phyloP scores from a whole-genome alignment of 139 green algal species.

The Asterochloris sp. region DNA sequence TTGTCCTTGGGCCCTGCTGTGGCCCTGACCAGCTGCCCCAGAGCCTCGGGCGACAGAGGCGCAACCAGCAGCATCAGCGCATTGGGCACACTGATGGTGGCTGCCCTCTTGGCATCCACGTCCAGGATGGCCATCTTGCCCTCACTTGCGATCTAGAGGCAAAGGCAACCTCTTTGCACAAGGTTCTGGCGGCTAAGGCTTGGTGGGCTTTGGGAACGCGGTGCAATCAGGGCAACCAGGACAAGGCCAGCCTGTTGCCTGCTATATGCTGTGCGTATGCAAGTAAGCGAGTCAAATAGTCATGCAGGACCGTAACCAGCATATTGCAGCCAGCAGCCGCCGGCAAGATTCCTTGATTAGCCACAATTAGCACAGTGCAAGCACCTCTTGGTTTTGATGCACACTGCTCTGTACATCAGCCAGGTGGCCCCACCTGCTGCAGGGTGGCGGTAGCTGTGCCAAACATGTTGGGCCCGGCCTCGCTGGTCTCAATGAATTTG shows the following conservation, averaged over 20 bases:
- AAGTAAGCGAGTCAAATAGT: neutral
- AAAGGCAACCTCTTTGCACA: neutral
- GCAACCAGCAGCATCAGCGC: neutral
- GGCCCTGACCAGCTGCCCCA: slow-evolving; percentile 5
- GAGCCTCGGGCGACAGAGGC: neutral
- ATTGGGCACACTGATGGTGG: neutral
- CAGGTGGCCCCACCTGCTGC: slow-evolving; percentile 4
- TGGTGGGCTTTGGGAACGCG: too few species aligned
- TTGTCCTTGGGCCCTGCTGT: neutral
- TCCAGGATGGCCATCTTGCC: slow-evolving; percentile 24
- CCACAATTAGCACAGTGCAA: neutral
- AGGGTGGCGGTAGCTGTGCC: neutral
- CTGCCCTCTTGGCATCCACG: slow-evolving; percentile 1
- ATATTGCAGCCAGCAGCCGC: neutral
- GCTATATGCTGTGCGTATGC: neutral
- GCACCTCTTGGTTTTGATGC: neutral
- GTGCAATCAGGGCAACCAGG: too few species aligned
- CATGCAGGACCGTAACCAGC: neutral
- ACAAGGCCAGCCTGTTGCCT: too few species aligned
- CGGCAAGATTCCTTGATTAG: neutral
- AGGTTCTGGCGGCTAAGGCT: neutral
- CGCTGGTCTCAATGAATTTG: slow-evolving; percentile 14
- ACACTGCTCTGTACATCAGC: too few species aligned
- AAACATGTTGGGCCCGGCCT: slow-evolving; percentile 1
- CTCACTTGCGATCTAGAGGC: neutral